A percentile compares a stretch with the other conserved stretches of the same genome.
Evolutionary conservation across 1,284 basidiomycete genomes (phyloP).

Genomic region (Pyrrhoderma lamaoense): DNA sequence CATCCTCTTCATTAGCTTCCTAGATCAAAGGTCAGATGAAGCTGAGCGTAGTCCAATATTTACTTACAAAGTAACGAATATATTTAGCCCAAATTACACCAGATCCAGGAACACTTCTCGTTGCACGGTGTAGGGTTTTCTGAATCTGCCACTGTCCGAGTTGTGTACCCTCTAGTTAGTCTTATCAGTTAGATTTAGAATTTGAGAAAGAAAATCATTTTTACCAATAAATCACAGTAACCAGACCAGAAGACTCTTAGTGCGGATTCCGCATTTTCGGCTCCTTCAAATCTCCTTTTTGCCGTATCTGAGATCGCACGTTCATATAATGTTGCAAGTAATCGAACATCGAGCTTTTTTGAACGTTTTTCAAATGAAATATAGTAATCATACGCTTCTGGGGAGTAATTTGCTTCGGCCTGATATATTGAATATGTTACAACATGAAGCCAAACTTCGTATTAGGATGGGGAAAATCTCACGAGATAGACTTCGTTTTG

Average conservation of each 20-base stretch:
- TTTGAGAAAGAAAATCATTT: slow-evolving; percentile 20
- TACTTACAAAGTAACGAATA: slow-evolving; percentile 56
- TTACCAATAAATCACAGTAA: slow-evolving; percentile 5
- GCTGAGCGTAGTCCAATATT: neutral
- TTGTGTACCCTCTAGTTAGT: slow-evolving; percentile 40
- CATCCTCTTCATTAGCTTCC: slow-evolving; percentile 33
- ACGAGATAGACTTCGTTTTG: slow-evolving; percentile 53
- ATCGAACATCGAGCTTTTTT: slow-evolving; percentile 54
- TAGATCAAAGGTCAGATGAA: slow-evolving; percentile 21
- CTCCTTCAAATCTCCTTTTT: slow-evolving; percentile 43
- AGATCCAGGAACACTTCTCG: slow-evolving; percentile 59
- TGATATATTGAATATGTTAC: slow-evolving; percentile 22
- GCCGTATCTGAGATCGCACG: slow-evolving; percentile 71
- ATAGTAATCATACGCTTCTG: slow-evolving; percentile 58
- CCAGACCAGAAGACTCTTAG: slow-evolving; percentile 29
- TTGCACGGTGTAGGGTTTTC: slow-evolving; percentile 43
- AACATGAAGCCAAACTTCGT: neutral
- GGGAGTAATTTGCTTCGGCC: slow-evolving; percentile 41
- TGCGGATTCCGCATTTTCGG: slow-evolving; percentile 47
- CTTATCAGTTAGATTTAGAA: neutral
- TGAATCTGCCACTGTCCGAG: slow-evolving; percentile 34
- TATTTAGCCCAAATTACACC: slow-evolving; percentile 70
- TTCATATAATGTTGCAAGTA: slow-evolving; percentile 65
- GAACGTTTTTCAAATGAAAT: slow-evolving; percentile 56
- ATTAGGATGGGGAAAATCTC: slow-evolving; percentile 20